Conservation (phyloP, 805 yeast genomes). For the Ogataea henricii region DNA sequence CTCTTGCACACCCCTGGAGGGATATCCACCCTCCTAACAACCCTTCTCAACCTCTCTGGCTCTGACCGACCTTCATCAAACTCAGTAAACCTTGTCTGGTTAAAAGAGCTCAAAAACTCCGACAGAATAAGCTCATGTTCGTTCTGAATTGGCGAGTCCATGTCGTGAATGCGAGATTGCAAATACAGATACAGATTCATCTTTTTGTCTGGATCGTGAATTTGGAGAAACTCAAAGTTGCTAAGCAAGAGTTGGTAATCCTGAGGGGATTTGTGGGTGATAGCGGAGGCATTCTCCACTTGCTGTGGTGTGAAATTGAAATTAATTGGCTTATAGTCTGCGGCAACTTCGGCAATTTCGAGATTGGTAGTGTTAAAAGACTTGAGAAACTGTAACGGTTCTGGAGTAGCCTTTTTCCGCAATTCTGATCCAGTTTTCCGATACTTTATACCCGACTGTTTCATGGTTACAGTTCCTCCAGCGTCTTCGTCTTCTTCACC, state of each 20-base stretch:
- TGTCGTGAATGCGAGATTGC: conserved; percentile 16
- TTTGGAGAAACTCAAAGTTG: conserved; percentile 16
- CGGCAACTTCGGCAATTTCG: not conserved
- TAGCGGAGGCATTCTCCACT: not conserved
- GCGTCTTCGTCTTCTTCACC: conserved; percentile 18
- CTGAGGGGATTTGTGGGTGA: not conserved
- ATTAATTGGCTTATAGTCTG: not conserved
- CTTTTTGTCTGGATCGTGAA: conserved; percentile 9
- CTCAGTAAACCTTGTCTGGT: conserved; percentile 17
- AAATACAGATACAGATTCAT: conserved; percentile 22
- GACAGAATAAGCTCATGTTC: conserved; percentile 8
- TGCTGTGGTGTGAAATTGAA: not conserved
- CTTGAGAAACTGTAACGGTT: conserved; percentile 6
- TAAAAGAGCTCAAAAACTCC: conserved; percentile 14
- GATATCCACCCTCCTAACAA: conserved; percentile 11
- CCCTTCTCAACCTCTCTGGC: conserved; percentile 9
- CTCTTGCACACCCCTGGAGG: conserved; percentile 1
- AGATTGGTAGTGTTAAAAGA: not conserved
- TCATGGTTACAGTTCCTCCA: conserved; percentile 11
- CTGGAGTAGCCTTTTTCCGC: not conserved
- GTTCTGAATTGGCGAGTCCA: conserved; percentile 2
- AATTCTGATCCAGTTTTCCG: conserved; percentile 5
- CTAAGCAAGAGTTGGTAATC: conserved; percentile 17
- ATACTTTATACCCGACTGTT: conserved; percentile 12
- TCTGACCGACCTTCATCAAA: not conserved